Evolutionary conservation across 352 stramenopile genomes (phyloP).

Genomic region (Globisporangium paroecandrum): DNA sequence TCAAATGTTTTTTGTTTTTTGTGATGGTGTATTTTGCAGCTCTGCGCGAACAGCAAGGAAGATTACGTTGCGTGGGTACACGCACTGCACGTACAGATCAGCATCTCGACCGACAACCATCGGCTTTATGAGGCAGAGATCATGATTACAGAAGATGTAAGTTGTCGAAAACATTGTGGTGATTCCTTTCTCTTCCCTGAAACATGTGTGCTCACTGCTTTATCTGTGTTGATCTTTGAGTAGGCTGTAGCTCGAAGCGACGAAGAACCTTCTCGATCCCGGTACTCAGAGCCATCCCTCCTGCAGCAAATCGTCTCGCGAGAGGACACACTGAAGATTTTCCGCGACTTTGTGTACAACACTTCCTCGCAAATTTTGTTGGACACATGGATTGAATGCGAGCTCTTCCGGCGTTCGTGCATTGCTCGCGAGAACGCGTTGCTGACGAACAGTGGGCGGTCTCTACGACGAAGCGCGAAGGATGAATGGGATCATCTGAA

Average conservation of each 20-base stretch:
- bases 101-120: slow-evolving; percentile 76
- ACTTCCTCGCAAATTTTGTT: slow-evolving; percentile 60
- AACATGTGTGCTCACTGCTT: not conserved
- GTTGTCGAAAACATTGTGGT: slow-evolving; percentile 8
- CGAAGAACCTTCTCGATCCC: slow-evolving; percentile 39
- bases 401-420: slow-evolving; percentile 71
- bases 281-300: slow-evolving; percentile 49
- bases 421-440: slow-evolving; percentile 55
- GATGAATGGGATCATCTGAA: slow-evolving; percentile 83
- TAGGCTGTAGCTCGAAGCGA: slow-evolving; percentile 65
- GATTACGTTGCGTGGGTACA: slow-evolving; percentile 83
- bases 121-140: slow-evolving; percentile 78
- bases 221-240: not conserved
- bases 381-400: slow-evolving; percentile 84
- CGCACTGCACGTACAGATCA: slow-evolving; percentile 76
- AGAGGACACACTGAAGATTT: slow-evolving; percentile 77
- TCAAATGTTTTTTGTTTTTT: too few species aligned
- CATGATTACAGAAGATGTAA: slow-evolving; percentile 82
- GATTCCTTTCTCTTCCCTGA: not conserved
- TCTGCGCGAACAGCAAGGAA: slow-evolving; percentile 75
- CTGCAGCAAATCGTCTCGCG: slow-evolving; percentile 64
- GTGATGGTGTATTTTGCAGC: slow-evolving; percentile 22
- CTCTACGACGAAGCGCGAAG: slow-evolving; percentile 38
- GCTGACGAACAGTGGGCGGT: slow-evolving; percentile 26
- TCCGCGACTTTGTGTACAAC: slow-evolving; percentile 73